Percentiles rank a stretch among this genome's conserved stretches.
Evolutionary conservation across 23 red algal genomes (phyloP).

Genomic region (Chondrus crispus): DNA sequence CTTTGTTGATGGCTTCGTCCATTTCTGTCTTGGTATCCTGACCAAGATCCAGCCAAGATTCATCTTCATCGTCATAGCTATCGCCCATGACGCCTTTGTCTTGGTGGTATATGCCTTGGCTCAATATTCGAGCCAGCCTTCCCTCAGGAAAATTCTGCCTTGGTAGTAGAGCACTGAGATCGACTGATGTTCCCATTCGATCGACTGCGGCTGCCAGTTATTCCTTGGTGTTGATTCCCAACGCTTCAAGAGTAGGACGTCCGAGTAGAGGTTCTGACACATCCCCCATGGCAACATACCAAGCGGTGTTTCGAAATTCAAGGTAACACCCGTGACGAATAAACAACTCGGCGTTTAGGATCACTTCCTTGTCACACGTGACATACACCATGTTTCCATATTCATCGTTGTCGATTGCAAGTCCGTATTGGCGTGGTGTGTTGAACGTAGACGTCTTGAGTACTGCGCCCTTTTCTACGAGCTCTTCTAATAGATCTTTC

Average conservation of each 20-base stretch:
- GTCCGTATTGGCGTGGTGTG: too few relatives aligned
- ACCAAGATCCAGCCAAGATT: background rate
- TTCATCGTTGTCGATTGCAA: too few relatives aligned
- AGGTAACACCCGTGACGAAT: background rate
- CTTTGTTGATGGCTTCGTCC: background rate
- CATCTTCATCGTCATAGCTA: background rate
- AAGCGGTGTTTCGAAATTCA: background rate
- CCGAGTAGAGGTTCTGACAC: background rate
- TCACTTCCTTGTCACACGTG: too few relatives aligned
- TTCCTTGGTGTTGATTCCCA: background rate
- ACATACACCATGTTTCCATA: too few relatives aligned
- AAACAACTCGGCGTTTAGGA: background rate
- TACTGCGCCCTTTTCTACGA: too few relatives aligned
- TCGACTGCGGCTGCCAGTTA: background rate
- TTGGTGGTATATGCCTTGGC: background rate
- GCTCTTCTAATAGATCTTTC: too few relatives aligned
- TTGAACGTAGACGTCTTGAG: too few relatives aligned
- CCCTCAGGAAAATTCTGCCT: too few relatives aligned
- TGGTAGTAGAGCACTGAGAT: too few relatives aligned
- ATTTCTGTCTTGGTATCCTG: background rate
- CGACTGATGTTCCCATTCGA: background rate
- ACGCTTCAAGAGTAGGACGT: background rate
- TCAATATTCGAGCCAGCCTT: background rate
- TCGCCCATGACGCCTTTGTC: too few relatives aligned
- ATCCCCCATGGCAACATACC: background rate